phyloP scores from a whole-genome alignment of 108 stramenopile genomes.

The Stephanodiscus triporus region DNA sequence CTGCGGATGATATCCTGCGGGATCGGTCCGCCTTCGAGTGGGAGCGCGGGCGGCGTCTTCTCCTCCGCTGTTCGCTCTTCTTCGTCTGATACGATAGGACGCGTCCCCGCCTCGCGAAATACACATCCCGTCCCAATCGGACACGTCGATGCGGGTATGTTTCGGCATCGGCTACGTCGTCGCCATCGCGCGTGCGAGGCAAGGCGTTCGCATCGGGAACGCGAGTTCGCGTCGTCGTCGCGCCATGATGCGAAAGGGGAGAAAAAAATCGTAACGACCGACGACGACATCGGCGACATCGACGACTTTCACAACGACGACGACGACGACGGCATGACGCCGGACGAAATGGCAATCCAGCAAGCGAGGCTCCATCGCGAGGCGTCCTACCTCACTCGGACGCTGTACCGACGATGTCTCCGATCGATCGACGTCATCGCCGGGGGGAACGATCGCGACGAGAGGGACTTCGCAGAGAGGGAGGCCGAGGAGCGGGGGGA shows the following conservation, averaged over 20 bases:
- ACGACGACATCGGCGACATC: neutral
- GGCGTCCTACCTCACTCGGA: slow-evolving; percentile 63
- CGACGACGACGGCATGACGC: neutral
- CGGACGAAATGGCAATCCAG: slow-evolving; percentile 5
- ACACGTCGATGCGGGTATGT: too few relatives aligned
- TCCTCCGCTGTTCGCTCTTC: too few relatives aligned
- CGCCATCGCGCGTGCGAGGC: neutral
- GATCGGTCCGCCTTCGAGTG: neutral
- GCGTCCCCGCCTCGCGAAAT: too few relatives aligned
- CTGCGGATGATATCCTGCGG: neutral
- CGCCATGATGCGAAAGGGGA: neutral
- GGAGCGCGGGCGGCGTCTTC: neutral
- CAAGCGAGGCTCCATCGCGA: slow-evolving; percentile 56
- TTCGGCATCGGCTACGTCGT: neutral
- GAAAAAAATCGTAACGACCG: neutral
- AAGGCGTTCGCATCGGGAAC: neutral
- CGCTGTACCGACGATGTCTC: slow-evolving; percentile 73
- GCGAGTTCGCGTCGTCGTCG: neutral
- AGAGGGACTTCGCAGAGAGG: slow-evolving; percentile 61
- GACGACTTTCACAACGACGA: neutral
- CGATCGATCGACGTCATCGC: slow-evolving; percentile 59
- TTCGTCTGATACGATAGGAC: too few relatives aligned
- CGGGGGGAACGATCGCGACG: slow-evolving; percentile 77
- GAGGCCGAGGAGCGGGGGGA: slow-evolving; percentile 53
- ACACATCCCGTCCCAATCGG: too few relatives aligned